A percentile compares a stretch with the other conserved stretches of the same genome.
Conservation (phyloP, 805 yeast genomes). For the Suhomyces faveliae region DNA sequence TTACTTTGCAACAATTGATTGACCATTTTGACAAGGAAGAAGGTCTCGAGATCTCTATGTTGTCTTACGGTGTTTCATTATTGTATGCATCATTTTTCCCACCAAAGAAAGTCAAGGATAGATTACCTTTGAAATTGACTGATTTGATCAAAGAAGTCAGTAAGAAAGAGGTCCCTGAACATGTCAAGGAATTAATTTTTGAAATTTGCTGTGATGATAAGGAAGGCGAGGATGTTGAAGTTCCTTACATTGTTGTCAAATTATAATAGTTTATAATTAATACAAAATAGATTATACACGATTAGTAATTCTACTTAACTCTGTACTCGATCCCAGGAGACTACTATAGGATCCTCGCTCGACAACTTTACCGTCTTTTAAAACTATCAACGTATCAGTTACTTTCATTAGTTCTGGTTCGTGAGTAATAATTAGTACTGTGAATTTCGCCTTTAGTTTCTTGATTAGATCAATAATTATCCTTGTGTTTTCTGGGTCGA, state of each 20-base stretch:
- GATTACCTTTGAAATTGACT: conserved; percentile 65
- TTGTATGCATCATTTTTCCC: conserved; percentile 94
- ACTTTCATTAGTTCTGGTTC: conserved; percentile 60
- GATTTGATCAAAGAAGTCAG: conserved; percentile 80
- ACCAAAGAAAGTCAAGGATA: conserved; percentile 81
- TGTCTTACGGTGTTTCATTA: conserved; percentile 85
- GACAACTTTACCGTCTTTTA: conserved; percentile 48
- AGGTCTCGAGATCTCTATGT: conserved; percentile 86
- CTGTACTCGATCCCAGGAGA: conserved; percentile 26
- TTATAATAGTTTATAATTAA: conserved; percentile 16
- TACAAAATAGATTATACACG: background rate
- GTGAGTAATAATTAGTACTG: conserved; percentile 71
- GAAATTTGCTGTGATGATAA: conserved; percentile 92
- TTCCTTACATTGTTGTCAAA: conserved; percentile 76
- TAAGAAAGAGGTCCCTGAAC: conserved; percentile 74
- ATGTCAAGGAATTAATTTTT: conserved; percentile 73
- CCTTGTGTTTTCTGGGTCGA: conserved; percentile 63
- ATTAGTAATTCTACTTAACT: conserved; percentile 15
- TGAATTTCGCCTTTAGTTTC: conserved; percentile 29
- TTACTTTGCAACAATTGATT: conserved; percentile 70
- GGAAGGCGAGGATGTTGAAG: conserved; percentile 93
- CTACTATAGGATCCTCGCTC: conserved; percentile 44
- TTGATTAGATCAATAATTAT: conserved; percentile 51
- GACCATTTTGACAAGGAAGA: conserved; percentile 77
- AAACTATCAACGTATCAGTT: conserved; percentile 49